Conservation (phyloP, 805 yeast species). For the Kodamaea laetipori region DNA sequence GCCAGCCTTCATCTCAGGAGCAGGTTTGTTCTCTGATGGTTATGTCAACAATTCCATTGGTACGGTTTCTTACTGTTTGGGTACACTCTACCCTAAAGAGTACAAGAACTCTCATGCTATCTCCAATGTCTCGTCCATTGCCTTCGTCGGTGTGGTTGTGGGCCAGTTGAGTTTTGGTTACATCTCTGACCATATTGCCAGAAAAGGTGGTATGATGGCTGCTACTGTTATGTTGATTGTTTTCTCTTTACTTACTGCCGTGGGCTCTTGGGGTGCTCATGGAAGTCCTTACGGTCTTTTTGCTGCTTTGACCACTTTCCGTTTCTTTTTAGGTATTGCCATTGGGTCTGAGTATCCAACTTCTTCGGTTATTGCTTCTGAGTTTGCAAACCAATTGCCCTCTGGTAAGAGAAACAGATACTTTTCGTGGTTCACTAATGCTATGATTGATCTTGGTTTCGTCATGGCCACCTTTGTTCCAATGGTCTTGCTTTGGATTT, state of each 20-base stretch:
- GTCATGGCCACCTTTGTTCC: slow-evolving; percentile 85
- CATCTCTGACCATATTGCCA: slow-evolving; percentile 74
- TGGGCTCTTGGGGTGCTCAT: slow-evolving; percentile 69
- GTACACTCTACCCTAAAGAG: slow-evolving; percentile 62
- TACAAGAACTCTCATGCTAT: slow-evolving; percentile 68
- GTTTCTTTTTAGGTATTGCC: slow-evolving; percentile 87
- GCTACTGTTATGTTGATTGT: slow-evolving; percentile 76
- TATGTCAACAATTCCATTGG: slow-evolving; percentile 85
- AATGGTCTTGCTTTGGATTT: slow-evolving; percentile 82
- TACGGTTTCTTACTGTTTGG: slow-evolving; percentile 72
- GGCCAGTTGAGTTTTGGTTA: slow-evolving; percentile 85
- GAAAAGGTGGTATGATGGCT: slow-evolving; percentile 80
- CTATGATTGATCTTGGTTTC: slow-evolving; percentile 85
- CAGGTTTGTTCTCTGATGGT: slow-evolving; percentile 93
- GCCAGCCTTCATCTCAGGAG: slow-evolving; percentile 61
- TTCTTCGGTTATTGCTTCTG: slow-evolving; percentile 91
- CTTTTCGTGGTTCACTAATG: slow-evolving; percentile 85
- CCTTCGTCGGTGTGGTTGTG: slow-evolving; percentile 87
- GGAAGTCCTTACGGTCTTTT: slow-evolving; percentile 75
- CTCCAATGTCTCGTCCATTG: slow-evolving; percentile 81
- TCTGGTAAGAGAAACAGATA: slow-evolving; percentile 86
- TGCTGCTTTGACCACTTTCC: slow-evolving; percentile 77
- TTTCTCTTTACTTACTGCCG: slow-evolving; percentile 74
- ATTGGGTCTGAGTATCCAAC: slow-evolving; percentile 96
- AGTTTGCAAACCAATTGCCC: slow-evolving; percentile 77